A percentile compares a stretch with the other conserved stretches of the same genome.
Conservation (phyloP, 169 alveolate species). For the Plasmodium fragile region DNA sequence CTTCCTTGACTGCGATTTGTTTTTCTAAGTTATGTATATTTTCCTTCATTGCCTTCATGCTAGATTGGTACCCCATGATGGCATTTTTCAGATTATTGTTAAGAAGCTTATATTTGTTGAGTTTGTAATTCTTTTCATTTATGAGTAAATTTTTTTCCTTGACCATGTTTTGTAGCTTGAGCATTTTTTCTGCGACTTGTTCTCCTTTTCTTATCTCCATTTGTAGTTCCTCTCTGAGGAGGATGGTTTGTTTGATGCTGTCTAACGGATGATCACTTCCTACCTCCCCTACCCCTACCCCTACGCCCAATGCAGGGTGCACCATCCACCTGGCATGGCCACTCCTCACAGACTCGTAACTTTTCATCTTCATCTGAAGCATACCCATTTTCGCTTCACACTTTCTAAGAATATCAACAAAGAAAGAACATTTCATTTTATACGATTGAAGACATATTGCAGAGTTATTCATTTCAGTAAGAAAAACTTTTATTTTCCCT, state of each 20-base stretch:
- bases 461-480: slow-evolving; percentile 38
- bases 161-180: slow-evolving; percentile 1
- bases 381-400: slow-evolving; percentile 23
- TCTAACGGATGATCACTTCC: background rate
- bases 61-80: slow-evolving; percentile 17
- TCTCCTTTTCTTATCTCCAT: slow-evolving; percentile 29
- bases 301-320: background rate
- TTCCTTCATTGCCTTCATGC: slow-evolving; percentile 53
- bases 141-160: slow-evolving; percentile 58
- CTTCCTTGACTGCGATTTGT: slow-evolving; percentile 41
- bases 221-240: slow-evolving; percentile 34
- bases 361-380: slow-evolving; percentile 13
- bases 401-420: slow-evolving; percentile 37
- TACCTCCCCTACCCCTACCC: background rate
- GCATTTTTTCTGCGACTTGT: slow-evolving; percentile 21
- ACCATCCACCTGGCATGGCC: background rate
- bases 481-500: slow-evolving; percentile 13
- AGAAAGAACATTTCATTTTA: slow-evolving; percentile 69
- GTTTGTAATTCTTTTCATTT: slow-evolving; percentile 71
- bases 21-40: slow-evolving; percentile 73
- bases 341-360: slow-evolving; percentile 2
- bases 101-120: slow-evolving; percentile 27
- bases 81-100: slow-evolving; percentile 16
- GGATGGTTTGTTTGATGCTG: background rate
- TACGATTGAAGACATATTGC: slow-evolving; percentile 23